These are phyloP conservation scores for Metschnikowia baotianmanensis DNA, from an alignment of 805 yeast genomes.

Conservation along the genomic window DNA sequence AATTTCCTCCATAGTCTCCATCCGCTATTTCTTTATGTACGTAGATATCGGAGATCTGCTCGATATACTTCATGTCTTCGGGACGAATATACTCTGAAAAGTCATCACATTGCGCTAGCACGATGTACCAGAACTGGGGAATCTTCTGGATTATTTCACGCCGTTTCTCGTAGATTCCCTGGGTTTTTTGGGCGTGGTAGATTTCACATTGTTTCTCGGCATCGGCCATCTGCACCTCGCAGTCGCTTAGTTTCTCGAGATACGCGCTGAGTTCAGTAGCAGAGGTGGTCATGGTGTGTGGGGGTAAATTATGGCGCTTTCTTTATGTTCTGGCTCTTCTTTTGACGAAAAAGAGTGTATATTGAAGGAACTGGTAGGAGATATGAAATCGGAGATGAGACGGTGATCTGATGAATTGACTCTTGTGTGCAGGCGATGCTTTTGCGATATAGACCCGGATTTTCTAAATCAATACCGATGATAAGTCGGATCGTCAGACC, in stretches of 20 bases:
- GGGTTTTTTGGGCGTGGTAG: conserved; percentile 50
- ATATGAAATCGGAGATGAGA: no score
- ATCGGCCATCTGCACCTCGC: conserved; percentile 56
- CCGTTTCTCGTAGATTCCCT: conserved; percentile 57
- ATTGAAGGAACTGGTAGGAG: no score
- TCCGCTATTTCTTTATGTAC: conserved; percentile 51
- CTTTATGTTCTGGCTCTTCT: no score
- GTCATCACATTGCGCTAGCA: conserved; percentile 78
- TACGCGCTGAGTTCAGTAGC: conserved; percentile 24
- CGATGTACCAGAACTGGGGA: conserved; percentile 86
- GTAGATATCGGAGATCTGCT: conserved; percentile 58
- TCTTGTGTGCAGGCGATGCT: no score
- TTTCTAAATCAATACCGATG: no score
- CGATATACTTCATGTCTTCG: conserved; percentile 76
- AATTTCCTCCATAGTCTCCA: conserved; percentile 27
- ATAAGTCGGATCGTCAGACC: no score
- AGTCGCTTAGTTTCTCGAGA: conserved; percentile 48
- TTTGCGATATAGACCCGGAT: no score
- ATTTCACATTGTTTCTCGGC: conserved; percentile 62
- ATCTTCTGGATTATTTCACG: conserved; percentile 50
- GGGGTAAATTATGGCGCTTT: background rate
- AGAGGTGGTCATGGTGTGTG: conserved; percentile 5
- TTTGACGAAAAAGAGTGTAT: no score
- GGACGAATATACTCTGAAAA: conserved; percentile 76
- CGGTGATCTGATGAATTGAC: no score